Conservation (phyloP, 2,329 filamentous ascomycete genomes). For the Capronia americana region DNA sequence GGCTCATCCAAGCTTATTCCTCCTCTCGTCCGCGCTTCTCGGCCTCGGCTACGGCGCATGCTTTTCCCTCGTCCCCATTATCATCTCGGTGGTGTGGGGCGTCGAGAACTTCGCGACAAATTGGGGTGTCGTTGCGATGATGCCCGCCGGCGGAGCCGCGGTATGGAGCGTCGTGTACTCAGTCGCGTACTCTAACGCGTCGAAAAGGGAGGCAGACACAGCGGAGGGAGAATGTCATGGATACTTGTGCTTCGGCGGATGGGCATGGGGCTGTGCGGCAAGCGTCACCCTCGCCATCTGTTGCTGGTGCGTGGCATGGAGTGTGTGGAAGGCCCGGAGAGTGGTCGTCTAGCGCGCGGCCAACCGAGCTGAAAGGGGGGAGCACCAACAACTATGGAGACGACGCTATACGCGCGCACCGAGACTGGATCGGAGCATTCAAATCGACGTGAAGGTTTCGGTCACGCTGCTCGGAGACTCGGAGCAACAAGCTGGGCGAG, state of each 20-base stretch:
- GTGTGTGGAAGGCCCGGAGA: slow-evolving; percentile 78
- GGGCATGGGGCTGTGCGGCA: slow-evolving; percentile 74
- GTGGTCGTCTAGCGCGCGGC: slow-evolving; percentile 64
- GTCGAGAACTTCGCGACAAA: slow-evolving; percentile 99
- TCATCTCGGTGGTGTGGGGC: slow-evolving; percentile 97
- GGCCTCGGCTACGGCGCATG: slow-evolving; percentile 92
- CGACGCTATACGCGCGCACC: not conserved
- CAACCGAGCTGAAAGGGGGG: not conserved
- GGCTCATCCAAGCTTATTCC: slow-evolving; percentile 80
- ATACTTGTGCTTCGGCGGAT: slow-evolving; percentile 82
- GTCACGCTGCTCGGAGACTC: not conserved
- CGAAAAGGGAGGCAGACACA: slow-evolving; percentile 29
- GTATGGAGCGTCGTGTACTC: slow-evolving; percentile 93
- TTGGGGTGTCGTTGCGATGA: slow-evolving; percentile 93
- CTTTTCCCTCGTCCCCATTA: slow-evolving; percentile 87
- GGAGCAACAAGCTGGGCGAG: not conserved
- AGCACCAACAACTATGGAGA: not conserved
- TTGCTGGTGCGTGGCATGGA: slow-evolving; percentile 81
- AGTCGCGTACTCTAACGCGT: slow-evolving; percentile 46
- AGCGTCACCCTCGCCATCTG: slow-evolving; percentile 79
- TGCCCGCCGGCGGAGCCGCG: slow-evolving; percentile 84
- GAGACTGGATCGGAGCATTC: not conserved
- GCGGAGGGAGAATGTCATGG: slow-evolving; percentile 75
- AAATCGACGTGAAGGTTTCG: slow-evolving; percentile 21
- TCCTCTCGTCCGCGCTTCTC: slow-evolving; percentile 81